Evolutionary conservation across 345 rosid genomes (phyloP).

Genomic region (Cardamine chenopodiifolia): DNA sequence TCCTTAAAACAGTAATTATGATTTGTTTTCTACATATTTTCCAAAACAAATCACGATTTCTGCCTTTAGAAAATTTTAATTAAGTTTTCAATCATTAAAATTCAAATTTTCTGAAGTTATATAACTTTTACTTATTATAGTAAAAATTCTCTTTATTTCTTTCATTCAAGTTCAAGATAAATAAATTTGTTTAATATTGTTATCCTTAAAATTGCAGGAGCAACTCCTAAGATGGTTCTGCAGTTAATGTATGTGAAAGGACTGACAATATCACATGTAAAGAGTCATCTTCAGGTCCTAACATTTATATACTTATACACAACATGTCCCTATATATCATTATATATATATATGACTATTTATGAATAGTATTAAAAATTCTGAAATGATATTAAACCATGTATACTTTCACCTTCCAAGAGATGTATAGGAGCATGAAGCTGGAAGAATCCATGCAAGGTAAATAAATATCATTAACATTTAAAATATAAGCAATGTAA

Average conservation of each 20-base stretch:
- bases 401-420: neutral
- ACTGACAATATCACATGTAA: constrained; percentile 78
- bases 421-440: constrained; percentile 45
- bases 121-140: neutral
- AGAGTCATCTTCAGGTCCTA: constrained; percentile 82
- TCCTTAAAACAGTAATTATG: neutral
- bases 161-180: neutral
- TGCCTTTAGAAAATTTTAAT: neutral
- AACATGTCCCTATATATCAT: neutral
- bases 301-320: constrained; percentile 4
- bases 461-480: constrained; percentile 8
- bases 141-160: neutral
- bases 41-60: neutral
- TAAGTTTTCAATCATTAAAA: neutral
- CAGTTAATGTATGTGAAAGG: constrained; percentile 83
- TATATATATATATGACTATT: neutral
- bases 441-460: constrained; percentile 43
- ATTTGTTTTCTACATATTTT: neutral
- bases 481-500: neutral
- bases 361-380: neutral
- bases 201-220: constrained; percentile 48
- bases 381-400: neutral
- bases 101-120: neutral
- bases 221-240: constrained; percentile 80
- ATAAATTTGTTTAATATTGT: neutral